These are phyloP conservation scores for Colletotrichum simmondsii DNA, from an alignment of 2,329 filamentous ascomycete genomes.

Conservation along the genomic window DNA sequence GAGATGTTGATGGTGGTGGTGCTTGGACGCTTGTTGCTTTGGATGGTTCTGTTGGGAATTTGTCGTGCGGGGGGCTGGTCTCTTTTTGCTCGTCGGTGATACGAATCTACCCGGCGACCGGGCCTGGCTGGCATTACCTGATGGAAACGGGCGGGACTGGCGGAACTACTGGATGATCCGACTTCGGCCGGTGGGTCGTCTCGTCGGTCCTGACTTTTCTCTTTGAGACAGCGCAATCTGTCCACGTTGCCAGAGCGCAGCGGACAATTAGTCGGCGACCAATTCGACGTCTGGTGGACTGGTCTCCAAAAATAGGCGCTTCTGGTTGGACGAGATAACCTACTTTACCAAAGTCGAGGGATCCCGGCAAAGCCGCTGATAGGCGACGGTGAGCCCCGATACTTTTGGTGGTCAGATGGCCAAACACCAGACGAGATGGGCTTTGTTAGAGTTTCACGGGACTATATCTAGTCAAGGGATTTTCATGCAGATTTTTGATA, in stretches of 20 bases:
- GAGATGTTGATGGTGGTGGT: background rate
- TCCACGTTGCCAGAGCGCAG: conserved; percentile 14
- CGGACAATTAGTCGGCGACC: conserved; percentile 13
- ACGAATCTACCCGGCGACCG: conserved; percentile 22
- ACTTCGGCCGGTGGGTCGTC: conserved; percentile 32
- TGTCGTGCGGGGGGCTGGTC: conserved; percentile 29
- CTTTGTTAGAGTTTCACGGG: conserved; percentile 8
- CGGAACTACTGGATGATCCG: conserved; percentile 35
- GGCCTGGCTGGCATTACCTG: conserved; percentile 21
- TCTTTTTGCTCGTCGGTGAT: conserved; percentile 17
- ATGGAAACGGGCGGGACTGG: conserved; percentile 25
- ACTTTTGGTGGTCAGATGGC: conserved; percentile 21
- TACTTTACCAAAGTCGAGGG: background rate
- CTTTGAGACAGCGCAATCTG: conserved; percentile 22
- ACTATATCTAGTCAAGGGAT: background rate
- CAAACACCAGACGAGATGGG: conserved; percentile 19
- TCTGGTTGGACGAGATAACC: conserved; percentile 28
- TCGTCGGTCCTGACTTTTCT: conserved; percentile 4
- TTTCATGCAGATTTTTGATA: background rate
- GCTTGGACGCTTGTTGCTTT: conserved; percentile 10
- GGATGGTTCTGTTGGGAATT: conserved; percentile 11
- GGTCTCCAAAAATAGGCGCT: conserved; percentile 3
- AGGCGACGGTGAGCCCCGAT: conserved; percentile 26
- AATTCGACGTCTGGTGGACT: conserved; percentile 15
- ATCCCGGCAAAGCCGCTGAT: conserved; percentile 34